These are phyloP conservation scores for Diaporthe caulivora DNA, from an alignment of 2,329 filamentous ascomycete genomes.

Conservation along the genomic window DNA sequence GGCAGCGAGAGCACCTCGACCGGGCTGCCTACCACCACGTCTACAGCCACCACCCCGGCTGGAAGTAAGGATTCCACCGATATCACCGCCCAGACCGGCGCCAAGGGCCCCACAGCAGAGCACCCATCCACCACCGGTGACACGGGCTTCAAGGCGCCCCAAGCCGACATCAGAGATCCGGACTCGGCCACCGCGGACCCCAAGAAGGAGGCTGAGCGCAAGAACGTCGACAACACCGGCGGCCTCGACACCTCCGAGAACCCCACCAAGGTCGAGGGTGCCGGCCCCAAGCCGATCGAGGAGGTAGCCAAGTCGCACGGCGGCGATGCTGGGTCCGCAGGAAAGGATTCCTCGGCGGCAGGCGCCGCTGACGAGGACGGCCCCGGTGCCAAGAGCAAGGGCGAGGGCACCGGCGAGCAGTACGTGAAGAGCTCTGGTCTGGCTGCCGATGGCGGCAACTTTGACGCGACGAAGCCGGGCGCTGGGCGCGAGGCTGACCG, in stretches of 20 bases:
- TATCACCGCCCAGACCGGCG: background rate
- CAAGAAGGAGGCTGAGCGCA: constrained; percentile 42
- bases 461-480: constrained; percentile 73
- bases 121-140: constrained; percentile 47
- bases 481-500: constrained; percentile 76
- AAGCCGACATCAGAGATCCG: constrained; percentile 57
- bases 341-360: background rate
- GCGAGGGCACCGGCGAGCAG: constrained; percentile 66
- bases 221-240: constrained; percentile 52
- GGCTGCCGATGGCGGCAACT: constrained; percentile 74
- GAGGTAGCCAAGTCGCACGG: constrained; percentile 50
- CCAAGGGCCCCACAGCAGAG: constrained; percentile 42
- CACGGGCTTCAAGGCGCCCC: constrained; percentile 46
- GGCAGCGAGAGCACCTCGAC: background rate
- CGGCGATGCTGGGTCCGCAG: constrained; percentile 46
- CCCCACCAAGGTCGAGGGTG: constrained; percentile 53
- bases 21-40: constrained; percentile 6
- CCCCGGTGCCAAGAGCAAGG: constrained; percentile 49
- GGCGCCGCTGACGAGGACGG: constrained; percentile 40
- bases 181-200: constrained; percentile 50
- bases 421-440: constrained; percentile 71
- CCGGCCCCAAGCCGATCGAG: constrained; percentile 58
- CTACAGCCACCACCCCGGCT: background rate
- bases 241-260: constrained; percentile 50
- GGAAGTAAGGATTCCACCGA: constrained; percentile 21